Percentiles rank a stretch among this genome's conserved stretches.
These are phyloP conservation scores for Fusarium nygamai DNA, from an alignment of 2,329 filamentous ascomycete species.

Conservation along the genomic window DNA sequence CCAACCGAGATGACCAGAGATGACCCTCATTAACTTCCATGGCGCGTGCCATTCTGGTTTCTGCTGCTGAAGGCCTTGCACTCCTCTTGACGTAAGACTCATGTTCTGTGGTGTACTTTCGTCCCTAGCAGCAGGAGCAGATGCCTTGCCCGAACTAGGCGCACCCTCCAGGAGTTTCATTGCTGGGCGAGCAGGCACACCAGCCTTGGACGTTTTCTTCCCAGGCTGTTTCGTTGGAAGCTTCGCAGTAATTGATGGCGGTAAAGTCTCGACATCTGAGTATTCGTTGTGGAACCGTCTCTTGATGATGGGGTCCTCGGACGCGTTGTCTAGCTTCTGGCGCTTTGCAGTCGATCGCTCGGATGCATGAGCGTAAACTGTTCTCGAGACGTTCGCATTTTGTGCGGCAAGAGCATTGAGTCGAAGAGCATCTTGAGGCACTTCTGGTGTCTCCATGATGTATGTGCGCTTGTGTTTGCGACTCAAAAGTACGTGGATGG, in stretches of 20 bases:
- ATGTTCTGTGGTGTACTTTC: constrained; percentile 43
- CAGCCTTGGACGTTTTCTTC: constrained; percentile 59
- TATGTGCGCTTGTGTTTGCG: constrained; percentile 1
- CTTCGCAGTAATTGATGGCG: constrained; percentile 80
- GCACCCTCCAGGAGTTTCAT: constrained; percentile 54
- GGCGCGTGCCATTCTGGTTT: constrained; percentile 97
- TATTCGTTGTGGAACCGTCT: constrained; percentile 78
- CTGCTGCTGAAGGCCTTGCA: constrained; percentile 52
- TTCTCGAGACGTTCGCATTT: constrained; percentile 48
- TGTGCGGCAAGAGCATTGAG: constrained; percentile 49
- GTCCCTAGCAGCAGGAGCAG: constrained; percentile 20
- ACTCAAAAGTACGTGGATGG: constrained; percentile 4
- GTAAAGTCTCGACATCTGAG: constrained; percentile 78
- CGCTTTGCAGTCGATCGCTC: constrained; percentile 48
- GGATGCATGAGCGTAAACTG: constrained; percentile 45
- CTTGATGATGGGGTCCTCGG: constrained; percentile 49
- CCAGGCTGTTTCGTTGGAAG: constrained; percentile 64
- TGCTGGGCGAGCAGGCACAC: constrained; percentile 46
- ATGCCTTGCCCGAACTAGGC: constrained; percentile 50
- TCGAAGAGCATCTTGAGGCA: constrained; percentile 47
- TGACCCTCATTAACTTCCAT: constrained; percentile 98
- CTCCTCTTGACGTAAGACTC: constrained; percentile 47
- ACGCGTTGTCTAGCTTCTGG: constrained; percentile 50
- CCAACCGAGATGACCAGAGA: constrained; percentile 96
- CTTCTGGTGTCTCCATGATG: constrained; percentile 49